Conservation (phyloP, 169 alveolate genomes). For the Plasmodium ovale region DNA sequence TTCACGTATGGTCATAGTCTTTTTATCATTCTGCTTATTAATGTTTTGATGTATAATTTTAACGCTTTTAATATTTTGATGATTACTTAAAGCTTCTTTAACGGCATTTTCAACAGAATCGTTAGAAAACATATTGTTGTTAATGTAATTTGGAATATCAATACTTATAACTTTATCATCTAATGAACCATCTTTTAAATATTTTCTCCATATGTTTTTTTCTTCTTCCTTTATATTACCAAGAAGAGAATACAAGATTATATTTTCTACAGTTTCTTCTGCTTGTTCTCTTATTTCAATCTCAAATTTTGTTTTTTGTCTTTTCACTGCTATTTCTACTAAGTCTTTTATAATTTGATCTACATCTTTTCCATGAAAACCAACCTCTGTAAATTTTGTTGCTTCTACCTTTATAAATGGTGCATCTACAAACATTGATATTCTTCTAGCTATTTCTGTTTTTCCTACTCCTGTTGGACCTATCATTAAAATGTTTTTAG, state of each 20-base stretch:
- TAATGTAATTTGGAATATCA: constrained; percentile 79
- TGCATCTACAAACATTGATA: constrained; percentile 89
- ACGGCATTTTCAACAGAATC: constrained; percentile 72
- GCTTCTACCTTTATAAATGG: constrained; percentile 94
- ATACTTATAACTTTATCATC: constrained; percentile 82
- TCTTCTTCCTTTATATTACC: constrained; percentile 83
- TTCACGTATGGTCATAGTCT: constrained; percentile 78
- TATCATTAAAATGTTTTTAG: constrained; percentile 89
- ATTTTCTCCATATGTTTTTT: constrained; percentile 80
- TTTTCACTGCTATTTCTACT: constrained; percentile 76
- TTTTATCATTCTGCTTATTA: constrained; percentile 75
- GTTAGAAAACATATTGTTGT: constrained; percentile 48
- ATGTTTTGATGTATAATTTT: constrained; percentile 65
- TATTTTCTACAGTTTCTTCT: constrained; percentile 80
- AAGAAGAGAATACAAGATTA: constrained; percentile 81
- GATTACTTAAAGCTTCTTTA: constrained; percentile 64
- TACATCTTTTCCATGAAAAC: constrained; percentile 93
- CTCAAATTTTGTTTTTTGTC: constrained; percentile 69
- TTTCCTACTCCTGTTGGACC: constrained; percentile 94
- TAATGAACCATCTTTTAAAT: constrained; percentile 81
- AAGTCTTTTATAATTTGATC: constrained; percentile 88
- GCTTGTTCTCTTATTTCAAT: constrained; percentile 78
- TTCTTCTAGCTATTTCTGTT: constrained; percentile 91
- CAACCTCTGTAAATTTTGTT: constrained; percentile 94
- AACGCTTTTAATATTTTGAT: constrained; percentile 69